Percentiles rank a stretch among this genome's conserved stretches.
Evolutionary conservation across 2,329 filamentous ascomycete species (phyloP).

Genomic region (Alternaria brassicicola): DNA sequence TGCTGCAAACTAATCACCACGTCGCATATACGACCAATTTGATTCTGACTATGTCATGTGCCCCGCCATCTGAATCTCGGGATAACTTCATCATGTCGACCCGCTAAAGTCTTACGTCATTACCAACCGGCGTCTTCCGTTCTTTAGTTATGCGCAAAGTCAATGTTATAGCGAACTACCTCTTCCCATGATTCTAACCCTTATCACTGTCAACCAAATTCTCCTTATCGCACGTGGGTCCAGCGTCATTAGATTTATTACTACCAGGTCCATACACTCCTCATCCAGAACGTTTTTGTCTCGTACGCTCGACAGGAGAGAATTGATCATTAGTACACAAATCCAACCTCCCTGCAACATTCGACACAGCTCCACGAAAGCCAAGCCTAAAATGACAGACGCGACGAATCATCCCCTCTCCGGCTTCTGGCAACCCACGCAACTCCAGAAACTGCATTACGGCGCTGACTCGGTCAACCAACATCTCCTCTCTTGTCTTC

Average conservation of each 20-base stretch:
- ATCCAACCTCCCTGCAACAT: not conserved
- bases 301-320: not conserved
- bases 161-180: not conserved
- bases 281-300: too few relatives aligned
- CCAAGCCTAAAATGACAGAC: slow-evolving; percentile 48
- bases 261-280: not conserved
- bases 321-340: not conserved
- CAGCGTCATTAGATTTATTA: not conserved
- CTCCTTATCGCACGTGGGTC: not conserved
- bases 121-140: slow-evolving; percentile 2
- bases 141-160: not conserved
- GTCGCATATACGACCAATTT: not conserved
- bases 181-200: not conserved
- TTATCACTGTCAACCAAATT: not conserved
- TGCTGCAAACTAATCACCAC: not conserved
- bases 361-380: slow-evolving; percentile 4
- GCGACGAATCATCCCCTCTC: slow-evolving; percentile 53
- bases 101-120: slow-evolving; percentile 15
- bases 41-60: not conserved
- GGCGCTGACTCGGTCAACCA: slow-evolving; percentile 55
- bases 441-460: slow-evolving; percentile 58
- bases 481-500: slow-evolving; percentile 56
- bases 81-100: not conserved
- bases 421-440: slow-evolving; percentile 59
- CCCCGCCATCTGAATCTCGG: slow-evolving; percentile 14